These are phyloP conservation scores for Stromatinia cepivora DNA, from an alignment of 2,329 filamentous ascomycete species.

Conservation along the genomic window DNA sequence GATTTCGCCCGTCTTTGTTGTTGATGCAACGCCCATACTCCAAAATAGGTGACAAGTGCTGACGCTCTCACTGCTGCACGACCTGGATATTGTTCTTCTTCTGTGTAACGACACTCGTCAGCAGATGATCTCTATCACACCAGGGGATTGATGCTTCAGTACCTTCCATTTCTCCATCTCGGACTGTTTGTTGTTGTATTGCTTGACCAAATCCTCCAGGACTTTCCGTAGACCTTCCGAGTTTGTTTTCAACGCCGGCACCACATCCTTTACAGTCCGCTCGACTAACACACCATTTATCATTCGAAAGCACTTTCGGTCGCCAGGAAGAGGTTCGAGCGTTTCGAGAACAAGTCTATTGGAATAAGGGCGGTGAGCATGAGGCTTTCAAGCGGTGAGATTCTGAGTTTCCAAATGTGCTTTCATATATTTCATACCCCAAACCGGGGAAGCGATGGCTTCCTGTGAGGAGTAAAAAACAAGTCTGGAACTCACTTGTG, in stretches of 20 bases:
- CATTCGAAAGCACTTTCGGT: conserved; percentile 97
- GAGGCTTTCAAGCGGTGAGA: conserved; percentile 32
- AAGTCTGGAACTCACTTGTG: conserved; percentile 73
- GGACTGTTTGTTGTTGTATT: conserved; percentile 91
- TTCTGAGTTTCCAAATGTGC: conserved; percentile 10
- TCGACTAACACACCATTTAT: conserved; percentile 97
- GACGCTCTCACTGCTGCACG: conserved; percentile 64
- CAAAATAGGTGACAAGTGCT: conserved; percentile 25
- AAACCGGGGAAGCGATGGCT: neutral
- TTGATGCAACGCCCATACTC: conserved; percentile 35
- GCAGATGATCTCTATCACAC: conserved; percentile 17
- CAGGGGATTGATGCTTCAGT: conserved; percentile 41
- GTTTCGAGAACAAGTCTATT: conserved; percentile 90
- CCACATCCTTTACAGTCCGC: conserved; percentile 87
- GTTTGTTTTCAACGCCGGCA: conserved; percentile 89
- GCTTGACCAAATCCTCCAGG: conserved; percentile 89
- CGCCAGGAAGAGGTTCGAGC: conserved; percentile 73
- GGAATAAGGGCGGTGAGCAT: conserved; percentile 44
- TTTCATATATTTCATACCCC: neutral
- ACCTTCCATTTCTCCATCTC: conserved; percentile 99
- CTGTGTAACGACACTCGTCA: conserved; percentile 48
- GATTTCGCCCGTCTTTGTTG: conserved; percentile 27
- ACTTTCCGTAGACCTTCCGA: conserved; percentile 93
- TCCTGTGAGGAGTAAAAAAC: neutral
- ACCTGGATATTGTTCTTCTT: conserved; percentile 90